phyloP scores from a whole-genome alignment of 352 stramenopile species.

The Pythium scleroteichum region DNA sequence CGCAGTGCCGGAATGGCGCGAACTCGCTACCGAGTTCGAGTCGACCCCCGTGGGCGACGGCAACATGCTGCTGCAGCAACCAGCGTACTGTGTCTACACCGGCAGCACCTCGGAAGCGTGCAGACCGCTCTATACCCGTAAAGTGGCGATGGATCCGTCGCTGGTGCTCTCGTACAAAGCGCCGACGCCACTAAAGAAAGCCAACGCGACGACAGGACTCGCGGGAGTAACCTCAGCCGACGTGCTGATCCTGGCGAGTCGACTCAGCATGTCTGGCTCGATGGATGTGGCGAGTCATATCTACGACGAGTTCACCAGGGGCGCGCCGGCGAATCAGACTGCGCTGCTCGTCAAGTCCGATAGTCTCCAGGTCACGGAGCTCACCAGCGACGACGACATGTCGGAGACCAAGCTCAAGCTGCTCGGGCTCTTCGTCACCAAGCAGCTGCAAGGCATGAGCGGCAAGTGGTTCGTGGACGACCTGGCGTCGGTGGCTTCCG shows the following conservation, averaged over 20 bases:
- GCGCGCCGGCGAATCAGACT: neutral
- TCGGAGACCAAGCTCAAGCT: neutral
- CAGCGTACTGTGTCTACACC: neutral
- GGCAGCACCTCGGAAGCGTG: neutral
- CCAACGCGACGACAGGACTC: neutral
- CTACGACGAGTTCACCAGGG: neutral
- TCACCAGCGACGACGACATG: neutral
- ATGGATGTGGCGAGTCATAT: neutral
- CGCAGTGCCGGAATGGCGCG: neutral
- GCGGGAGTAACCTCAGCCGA: neutral
- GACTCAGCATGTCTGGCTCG: neutral
- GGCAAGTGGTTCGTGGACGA: conserved; percentile 1
- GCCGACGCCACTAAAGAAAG: neutral
- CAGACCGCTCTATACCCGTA: neutral
- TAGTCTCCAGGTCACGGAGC: neutral
- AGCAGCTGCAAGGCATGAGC: neutral
- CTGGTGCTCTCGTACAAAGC: neutral
- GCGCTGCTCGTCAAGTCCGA: neutral
- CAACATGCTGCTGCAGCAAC: neutral
- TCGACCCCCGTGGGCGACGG: neutral
- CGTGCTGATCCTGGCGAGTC: neutral
- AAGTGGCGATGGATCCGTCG: neutral
- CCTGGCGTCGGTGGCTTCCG: neutral
- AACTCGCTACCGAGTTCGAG: neutral
- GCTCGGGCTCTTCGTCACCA: neutral